These are phyloP conservation scores for Ettlia oleoabundans DNA, from an alignment of 139 green algal species.

Conservation along the genomic window DNA sequence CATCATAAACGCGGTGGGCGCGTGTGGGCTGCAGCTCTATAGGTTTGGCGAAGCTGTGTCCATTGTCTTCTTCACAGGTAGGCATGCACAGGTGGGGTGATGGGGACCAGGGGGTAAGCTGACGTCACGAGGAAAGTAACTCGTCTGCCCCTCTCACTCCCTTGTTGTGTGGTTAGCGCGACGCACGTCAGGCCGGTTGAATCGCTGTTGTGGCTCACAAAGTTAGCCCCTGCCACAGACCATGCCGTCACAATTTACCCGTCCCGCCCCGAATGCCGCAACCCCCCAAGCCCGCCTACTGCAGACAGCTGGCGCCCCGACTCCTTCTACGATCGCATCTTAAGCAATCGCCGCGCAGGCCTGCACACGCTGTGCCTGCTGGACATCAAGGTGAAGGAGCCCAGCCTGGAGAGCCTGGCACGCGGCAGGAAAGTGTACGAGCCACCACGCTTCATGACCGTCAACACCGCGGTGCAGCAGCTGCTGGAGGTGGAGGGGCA, in stretches of 20 bases:
- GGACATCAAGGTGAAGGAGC: constrained; percentile 93
- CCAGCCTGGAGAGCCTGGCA: constrained; percentile 84
- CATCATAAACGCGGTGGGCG: constrained; percentile 96
- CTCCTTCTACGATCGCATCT: constrained; percentile 86
- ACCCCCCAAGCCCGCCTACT: no score
- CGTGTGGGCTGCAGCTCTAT: constrained; percentile 96
- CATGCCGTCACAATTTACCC: no score
- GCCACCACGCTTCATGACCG: constrained; percentile 77
- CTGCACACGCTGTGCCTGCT: constrained; percentile 97
- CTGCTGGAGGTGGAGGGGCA: constrained; percentile 90
- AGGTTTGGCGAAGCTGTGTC: constrained; percentile 93
- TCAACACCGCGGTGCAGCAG: constrained; percentile 78
- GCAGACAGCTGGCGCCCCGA: constrained; percentile 92
- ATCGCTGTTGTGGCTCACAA: not conserved
- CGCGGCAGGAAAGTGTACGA: constrained; percentile 90
- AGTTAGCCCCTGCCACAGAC: no score
- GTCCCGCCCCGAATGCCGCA: no score
- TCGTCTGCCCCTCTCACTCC: no score
- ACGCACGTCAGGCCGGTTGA: not conserved
- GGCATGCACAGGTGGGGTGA: no score
- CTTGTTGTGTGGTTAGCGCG: no score
- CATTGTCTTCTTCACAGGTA: constrained; percentile 98
- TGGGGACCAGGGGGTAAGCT: not conserved
- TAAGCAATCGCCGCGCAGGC: constrained; percentile 68
- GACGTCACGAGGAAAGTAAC: not conserved